phyloP scores from a whole-genome alignment of 2,329 filamentous ascomycete genomes.

The Fusarium miscanthi region DNA sequence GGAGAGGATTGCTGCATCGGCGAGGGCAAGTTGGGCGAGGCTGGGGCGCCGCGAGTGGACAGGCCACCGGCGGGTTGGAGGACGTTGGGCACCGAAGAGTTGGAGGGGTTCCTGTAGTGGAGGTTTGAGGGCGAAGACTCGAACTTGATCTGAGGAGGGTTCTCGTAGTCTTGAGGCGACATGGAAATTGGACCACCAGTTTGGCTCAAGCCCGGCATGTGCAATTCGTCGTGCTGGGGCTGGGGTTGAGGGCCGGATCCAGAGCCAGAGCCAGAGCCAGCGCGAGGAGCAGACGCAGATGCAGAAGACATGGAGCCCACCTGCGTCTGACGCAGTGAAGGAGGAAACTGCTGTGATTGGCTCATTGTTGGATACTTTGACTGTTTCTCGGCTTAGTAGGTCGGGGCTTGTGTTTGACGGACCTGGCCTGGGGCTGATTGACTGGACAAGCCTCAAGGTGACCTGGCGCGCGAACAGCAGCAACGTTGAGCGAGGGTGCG shows the following conservation, averaged over 20 bases:
- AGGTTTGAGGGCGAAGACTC: constrained; percentile 56
- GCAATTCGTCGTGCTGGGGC: constrained; percentile 62
- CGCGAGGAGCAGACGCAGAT: constrained; percentile 14
- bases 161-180: constrained; percentile 64
- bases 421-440: constrained; percentile 19
- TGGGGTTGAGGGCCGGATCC: constrained; percentile 39
- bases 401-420: constrained; percentile 23
- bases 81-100: constrained; percentile 65
- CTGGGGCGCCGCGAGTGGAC: constrained; percentile 50
- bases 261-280: constrained; percentile 29
- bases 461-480: constrained; percentile 26
- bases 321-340: constrained; percentile 45
- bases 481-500: constrained; percentile 3
- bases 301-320: constrained; percentile 38
- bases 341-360: constrained; percentile 55
- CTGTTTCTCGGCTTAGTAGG: constrained; percentile 19
- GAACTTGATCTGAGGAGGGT: constrained; percentile 63
- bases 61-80: constrained; percentile 65
- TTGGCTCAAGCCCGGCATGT: constrained; percentile 62
- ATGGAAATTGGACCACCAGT: constrained; percentile 44
- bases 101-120: constrained; percentile 54
- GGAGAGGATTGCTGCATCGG: constrained; percentile 58
- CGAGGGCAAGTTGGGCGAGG: constrained; percentile 57
- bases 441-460: constrained; percentile 19
- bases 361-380: constrained; percentile 47